phyloP scores from a whole-genome alignment of 371 early-diverging fungal species.

The Dichotomocladium elegans region DNA sequence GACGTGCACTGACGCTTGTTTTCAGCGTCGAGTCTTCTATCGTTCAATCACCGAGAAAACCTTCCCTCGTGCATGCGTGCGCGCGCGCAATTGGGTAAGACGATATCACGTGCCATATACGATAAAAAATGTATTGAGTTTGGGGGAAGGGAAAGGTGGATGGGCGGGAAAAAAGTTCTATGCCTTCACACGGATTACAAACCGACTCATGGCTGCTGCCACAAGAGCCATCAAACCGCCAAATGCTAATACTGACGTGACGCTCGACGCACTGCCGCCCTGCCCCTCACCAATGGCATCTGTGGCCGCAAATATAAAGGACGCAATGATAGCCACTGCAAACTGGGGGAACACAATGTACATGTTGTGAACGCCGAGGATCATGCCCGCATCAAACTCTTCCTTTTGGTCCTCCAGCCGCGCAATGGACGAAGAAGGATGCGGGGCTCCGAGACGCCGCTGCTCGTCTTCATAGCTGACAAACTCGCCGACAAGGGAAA shows the following conservation, averaged over 20 bases:
- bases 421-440: background rate
- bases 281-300: slow-evolving; percentile 31
- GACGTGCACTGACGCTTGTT: too few species aligned
- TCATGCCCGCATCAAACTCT: slow-evolving; percentile 41
- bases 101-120: too few species aligned
- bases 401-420: slow-evolving; percentile 1
- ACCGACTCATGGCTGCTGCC: slow-evolving; percentile 50
- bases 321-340: slow-evolving; percentile 33
- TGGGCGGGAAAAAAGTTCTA: too few species aligned
- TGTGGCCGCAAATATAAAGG: slow-evolving; percentile 24
- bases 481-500: slow-evolving; percentile 64
- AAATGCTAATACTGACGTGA: slow-evolving; percentile 53
- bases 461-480: slow-evolving; percentile 24
- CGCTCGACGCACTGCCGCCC: slow-evolving; percentile 21
- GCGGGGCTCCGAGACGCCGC: background rate
- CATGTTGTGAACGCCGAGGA: slow-evolving; percentile 70
- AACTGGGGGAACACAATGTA: slow-evolving; percentile 71
- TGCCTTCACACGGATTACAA: slow-evolving; percentile 29
- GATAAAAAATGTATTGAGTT: too few species aligned
- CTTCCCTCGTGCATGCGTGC: too few species aligned
- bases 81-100: too few species aligned
- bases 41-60: too few species aligned
- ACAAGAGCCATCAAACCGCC: slow-evolving; percentile 60
- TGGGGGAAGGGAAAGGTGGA: too few species aligned
- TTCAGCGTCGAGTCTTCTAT: too few species aligned